Evolutionary conservation across 257 asterid species (phyloP), one percentile per base, ranked within the genome.

Genomic region (Rhazya stricta): DNA sequence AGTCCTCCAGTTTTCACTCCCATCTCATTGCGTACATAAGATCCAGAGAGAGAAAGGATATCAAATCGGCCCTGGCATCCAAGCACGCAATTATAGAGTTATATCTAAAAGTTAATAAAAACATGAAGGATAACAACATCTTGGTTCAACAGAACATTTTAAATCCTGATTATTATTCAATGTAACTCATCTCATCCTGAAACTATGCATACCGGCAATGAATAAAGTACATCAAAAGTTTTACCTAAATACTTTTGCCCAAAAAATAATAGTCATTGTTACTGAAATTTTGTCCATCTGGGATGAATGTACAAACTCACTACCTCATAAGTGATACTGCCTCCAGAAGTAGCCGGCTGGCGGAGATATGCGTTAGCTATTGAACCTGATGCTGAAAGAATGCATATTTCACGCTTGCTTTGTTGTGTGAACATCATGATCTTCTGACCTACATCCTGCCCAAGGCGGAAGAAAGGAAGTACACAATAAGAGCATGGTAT

Each of bases 311-410:
- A 50, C 34, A 68, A 66, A 54, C 62, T 30, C 27, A 72, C 75
- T 82, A 86, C 92, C 92, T 88, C 93, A 56, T 86, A 88, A 15
- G 85, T 77, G 69, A 88, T 71, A 69, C 75, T 85, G 80, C 89
- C 93, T 77, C 89, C 89, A 62, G 93, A 86, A 68, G 88, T 84
- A 67, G 93, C 88, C 6, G 91, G 89, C 77, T 86, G 93, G 73
- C 84, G 85, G 70, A 88, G 80, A 77, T 89, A 84, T 79, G 88
- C 93, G 82, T 83, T 88, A 62, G 91, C 81, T 71, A 88, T 75
- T 60, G 88, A 76, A 66, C 93, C 93, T 56, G 91, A 84, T 69
- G 93, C 93, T 39, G 93, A 85, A 65, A 88, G 79, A 69, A 88
- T 74, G 69, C 93, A 88, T 42, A 88, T 56, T 76, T 86, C 93